A percentile compares a stretch with the other conserved stretches of the same genome.
Evolutionary conservation across 768 basidiomycete species (phyloP).

Genomic region (Suillus fuscotomentosus): DNA sequence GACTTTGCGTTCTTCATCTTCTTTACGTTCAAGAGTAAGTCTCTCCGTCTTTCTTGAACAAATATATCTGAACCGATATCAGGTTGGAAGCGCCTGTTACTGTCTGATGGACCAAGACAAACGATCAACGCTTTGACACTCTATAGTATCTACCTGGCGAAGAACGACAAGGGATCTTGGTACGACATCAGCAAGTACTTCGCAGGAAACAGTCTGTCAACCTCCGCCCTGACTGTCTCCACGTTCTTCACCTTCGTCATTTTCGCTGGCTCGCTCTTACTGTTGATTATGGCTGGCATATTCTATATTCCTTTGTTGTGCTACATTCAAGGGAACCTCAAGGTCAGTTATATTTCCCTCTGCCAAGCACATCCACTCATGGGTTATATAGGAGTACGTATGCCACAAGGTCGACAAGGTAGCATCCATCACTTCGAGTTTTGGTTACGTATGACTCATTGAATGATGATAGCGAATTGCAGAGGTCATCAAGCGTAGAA

Average conservation of each 20-base stretch:
- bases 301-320: conserved; percentile 93
- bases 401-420: conserved; percentile 99
- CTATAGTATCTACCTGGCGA: conserved; percentile 81
- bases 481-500: conserved; percentile 89
- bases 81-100: conserved; percentile 86
- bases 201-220: conserved; percentile 66
- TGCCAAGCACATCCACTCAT: conserved; percentile 9
- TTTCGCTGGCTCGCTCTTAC: conserved; percentile 78
- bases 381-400: conserved; percentile 75
- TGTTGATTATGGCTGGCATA: conserved; percentile 81
- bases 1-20: conserved; percentile 99
- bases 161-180: conserved; percentile 50
- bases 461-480: conserved; percentile 70
- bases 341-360: conserved; percentile 46
- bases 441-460: conserved; percentile 13
- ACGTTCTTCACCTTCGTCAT: conserved; percentile 89
- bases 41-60: background rate
- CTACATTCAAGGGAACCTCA: conserved; percentile 96
- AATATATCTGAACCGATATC: conserved; percentile 4
- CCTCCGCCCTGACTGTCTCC: conserved; percentile 81
- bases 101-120: conserved; percentile 97
- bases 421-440: conserved; percentile 11
- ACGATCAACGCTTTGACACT: conserved; percentile 97
- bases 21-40: conserved; percentile 97
- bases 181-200: conserved; percentile 82